These are phyloP conservation scores for Schizosaccharomyces japonicus DNA, from an alignment of 805 yeast genomes.

Conservation along the genomic window DNA sequence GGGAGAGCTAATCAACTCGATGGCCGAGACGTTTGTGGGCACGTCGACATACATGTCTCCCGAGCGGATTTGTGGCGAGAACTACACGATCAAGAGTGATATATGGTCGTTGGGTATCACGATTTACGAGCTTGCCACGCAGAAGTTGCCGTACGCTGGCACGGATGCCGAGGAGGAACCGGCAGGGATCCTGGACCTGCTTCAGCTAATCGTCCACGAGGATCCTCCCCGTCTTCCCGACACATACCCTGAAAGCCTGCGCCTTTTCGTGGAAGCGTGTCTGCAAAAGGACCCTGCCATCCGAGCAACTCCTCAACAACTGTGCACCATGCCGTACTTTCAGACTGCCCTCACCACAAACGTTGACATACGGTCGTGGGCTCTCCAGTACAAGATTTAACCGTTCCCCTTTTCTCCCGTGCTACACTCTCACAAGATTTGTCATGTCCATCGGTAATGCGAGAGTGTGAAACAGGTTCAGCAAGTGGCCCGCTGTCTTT, in stretches of 20 bases:
- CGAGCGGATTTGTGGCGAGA: constrained; percentile 85
- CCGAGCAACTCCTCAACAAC: background rate
- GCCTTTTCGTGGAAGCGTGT: constrained; percentile 3
- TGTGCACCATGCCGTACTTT: constrained; percentile 1
- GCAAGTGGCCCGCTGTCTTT: too few species aligned
- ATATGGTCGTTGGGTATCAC: constrained; percentile 91
- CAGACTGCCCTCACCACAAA: background rate
- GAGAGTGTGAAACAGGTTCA: too few species aligned
- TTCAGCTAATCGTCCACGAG: constrained; percentile 85
- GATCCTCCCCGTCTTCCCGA: constrained; percentile 54
- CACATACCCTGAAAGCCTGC: background rate
- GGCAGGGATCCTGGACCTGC: constrained; percentile 71
- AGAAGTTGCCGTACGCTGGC: constrained; percentile 42
- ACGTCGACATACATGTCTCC: constrained; percentile 90
- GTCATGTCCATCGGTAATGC: too few species aligned
- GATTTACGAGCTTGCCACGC: constrained; percentile 71
- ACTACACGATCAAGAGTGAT: constrained; percentile 83
- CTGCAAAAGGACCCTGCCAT: background rate
- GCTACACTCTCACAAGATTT: too few species aligned
- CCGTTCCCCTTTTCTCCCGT: too few species aligned
- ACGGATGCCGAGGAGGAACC: constrained; percentile 12
- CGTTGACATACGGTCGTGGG: constrained; percentile 4
- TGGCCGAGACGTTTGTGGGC: constrained; percentile 95
- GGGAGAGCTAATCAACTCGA: constrained; percentile 87
- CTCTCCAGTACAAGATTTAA: too few species aligned